Evolutionary conservation across 1,284 basidiomycete genomes (phyloP), one percentile per base, ranked within the genome.

Genomic region (Quambalaria eucalypti): DNA sequence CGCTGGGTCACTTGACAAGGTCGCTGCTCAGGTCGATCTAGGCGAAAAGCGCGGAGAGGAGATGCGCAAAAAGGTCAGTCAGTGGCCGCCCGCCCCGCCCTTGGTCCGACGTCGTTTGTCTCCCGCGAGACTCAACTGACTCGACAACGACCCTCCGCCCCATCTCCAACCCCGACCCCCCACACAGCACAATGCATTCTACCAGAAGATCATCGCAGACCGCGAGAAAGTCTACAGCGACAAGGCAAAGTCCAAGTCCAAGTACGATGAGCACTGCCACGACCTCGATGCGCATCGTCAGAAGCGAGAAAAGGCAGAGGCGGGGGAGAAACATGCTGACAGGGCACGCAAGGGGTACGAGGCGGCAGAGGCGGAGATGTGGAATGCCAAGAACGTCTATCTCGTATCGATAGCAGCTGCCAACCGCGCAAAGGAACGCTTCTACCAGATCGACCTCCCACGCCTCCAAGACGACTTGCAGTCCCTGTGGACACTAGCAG

Each of bases 191-290:
- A 52, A 51, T 19, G 25, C 52, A 6, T 65, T 51, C 29, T 52
- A 59, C 25, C 52, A 49, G 42, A 62, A 63, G 50, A 50, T 68
- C 0, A 52, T 68, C 31, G 48, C 56, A 5, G 66, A 68, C 14
- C 57, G 66, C 40, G 66, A 68, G 46, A 61, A 56, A 49, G 57
- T 57, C 10, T 66, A 66, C 38, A 33, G 51, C 2, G 62, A 64
- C 16, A 59, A 63, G 39, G 52, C 56, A 48, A 68, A 62, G 52
- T 59, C 62, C 19, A 68, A 68, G 50, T 28, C 53, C 23, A 68
- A 65, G 48, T 68, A 68, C 49, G 64, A 68, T 31, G 66, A 68
- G 48, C 54, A 59, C 6, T 68, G 66, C 53, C 54, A 46, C 26
- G 66, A 68, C 52, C 54, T 64, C 48, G 66, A 68, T 14, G 47